Base-by-base conservation (phyloP, 345 rosid species). In the Chamaenerion angustifolium region DNA sequence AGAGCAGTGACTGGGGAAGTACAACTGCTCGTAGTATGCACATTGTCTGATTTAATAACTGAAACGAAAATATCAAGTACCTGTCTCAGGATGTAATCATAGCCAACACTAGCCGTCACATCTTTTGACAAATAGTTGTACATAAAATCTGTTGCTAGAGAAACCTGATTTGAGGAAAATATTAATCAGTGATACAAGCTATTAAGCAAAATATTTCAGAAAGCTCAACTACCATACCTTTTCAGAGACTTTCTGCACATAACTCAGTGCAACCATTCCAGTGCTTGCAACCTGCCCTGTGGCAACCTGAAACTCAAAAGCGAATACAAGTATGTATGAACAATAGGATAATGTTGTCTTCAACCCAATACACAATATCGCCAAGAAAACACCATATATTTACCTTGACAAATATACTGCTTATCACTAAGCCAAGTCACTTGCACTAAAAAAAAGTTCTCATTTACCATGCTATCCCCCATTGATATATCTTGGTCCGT, bases 281-380 rank as follows among this genome's bases (percentile, higher is more conserved):
- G 98, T 92, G 76, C 92, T 83, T 54, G 98, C 96, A 76, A 80
- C 80, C 77, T 92, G 98, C 45, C 76, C 95, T 5, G 93, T 76
- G n/a, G 85, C 85, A 54, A 92, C 82, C 98, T 92, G 71, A n/a
- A 31, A 58, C 45, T 53, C 9, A 59, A 23, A 21, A 52, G 53
- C 46, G 57, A 43, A 1, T 0, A 15, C 13, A 35, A n/a, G n/a
- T n/a, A n/a, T 14, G 51, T n/a, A 35, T n/a, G 18, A 61, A 35
- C 14, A 40, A 23, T 16, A 25, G 52, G 41, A 49, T n/a, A 14
- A 31, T 31, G 37, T 7, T 31, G 37, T 31, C 37, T 8, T 31
- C 37, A 4, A 5, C 37, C 37, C 10, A 8, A 31, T 23, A 31
- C 7, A 31, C 37, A 31, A 31, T 31, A 31, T 31, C 37, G 5